phyloP scores from a whole-genome alignment of 192 early-diverging fungal species.

The Cladochytrium replicatum region DNA sequence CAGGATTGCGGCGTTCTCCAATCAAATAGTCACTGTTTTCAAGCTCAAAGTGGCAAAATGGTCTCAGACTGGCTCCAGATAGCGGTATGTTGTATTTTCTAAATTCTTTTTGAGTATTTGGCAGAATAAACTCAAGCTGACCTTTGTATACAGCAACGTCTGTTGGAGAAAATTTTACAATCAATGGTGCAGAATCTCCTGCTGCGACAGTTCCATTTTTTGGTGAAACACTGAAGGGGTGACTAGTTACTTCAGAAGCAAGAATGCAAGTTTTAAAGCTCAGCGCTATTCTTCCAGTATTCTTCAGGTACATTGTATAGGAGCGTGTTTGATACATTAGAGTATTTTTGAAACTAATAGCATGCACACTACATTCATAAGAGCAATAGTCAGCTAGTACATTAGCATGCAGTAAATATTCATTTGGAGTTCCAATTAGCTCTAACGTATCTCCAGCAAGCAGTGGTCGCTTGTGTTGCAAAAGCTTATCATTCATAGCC shows the following conservation, averaged over 20 bases:
- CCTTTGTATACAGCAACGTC: constrained; percentile 35
- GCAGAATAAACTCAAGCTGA: constrained; percentile 18
- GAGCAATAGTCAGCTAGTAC: constrained; percentile 41
- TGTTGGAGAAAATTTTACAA: constrained; percentile 35
- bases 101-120: constrained; percentile 30
- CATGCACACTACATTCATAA: constrained; percentile 38
- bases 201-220: constrained; percentile 24
- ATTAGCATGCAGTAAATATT: constrained; percentile 18
- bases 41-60: constrained; percentile 57
- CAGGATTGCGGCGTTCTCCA: constrained; percentile 29
- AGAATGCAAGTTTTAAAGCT: constrained; percentile 26
- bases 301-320: constrained; percentile 31
- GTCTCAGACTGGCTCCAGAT: constrained; percentile 32
- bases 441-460: no score
- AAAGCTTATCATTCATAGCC: no score
- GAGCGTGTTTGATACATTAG: constrained; percentile 48
- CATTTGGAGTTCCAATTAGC: no score
- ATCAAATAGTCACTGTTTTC: constrained; percentile 47
- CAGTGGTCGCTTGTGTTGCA: no score
- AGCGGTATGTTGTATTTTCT: constrained; percentile 31
- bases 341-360: constrained; percentile 45
- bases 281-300: constrained; percentile 37
- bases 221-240: constrained; percentile 38
- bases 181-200: constrained; percentile 25
- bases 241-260: constrained; percentile 16